These are phyloP conservation scores for Pseudogymnoascus sp. DNA, from an alignment of 2,329 filamentous ascomycete genomes.

Conservation along the genomic window DNA sequence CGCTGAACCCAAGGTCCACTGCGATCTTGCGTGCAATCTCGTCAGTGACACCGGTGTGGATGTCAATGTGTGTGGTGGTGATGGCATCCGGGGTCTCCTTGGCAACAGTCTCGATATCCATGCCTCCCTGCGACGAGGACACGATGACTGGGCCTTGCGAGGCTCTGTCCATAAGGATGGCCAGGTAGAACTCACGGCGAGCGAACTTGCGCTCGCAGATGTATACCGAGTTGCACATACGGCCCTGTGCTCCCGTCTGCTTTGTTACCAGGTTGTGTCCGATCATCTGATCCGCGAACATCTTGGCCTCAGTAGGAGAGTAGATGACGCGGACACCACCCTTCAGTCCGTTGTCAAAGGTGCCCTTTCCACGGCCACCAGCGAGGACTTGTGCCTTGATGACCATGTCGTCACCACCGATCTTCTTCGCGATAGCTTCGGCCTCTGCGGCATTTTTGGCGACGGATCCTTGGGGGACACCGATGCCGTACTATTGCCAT, in stretches of 20 bases:
- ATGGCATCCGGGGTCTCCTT: slow-evolving; percentile 97
- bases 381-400: slow-evolving; percentile 99
- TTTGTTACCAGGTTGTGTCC: slow-evolving; percentile 99
- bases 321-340: slow-evolving; percentile 98
- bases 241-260: slow-evolving; percentile 89
- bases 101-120: slow-evolving; percentile 98
- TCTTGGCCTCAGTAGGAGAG: slow-evolving; percentile 89
- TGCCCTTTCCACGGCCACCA: slow-evolving; percentile 94
- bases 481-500: slow-evolving; percentile 74
- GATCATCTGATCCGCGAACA: slow-evolving; percentile 99
- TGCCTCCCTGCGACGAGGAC: slow-evolving; percentile 94
- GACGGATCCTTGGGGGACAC: slow-evolving; percentile 82
- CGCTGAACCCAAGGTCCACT: slow-evolving; percentile 88
- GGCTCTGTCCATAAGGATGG: slow-evolving; percentile 93
- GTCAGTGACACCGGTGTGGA: slow-evolving; percentile 90
- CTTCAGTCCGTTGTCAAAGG: slow-evolving; percentile 97
- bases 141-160: slow-evolving; percentile 92
- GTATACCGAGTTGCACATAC: slow-evolving; percentile 94
- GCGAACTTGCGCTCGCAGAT: slow-evolving; percentile 99
- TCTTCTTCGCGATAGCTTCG: slow-evolving; percentile 80
- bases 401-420: slow-evolving; percentile 93
- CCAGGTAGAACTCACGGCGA: slow-evolving; percentile 97
- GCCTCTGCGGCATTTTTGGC: slow-evolving; percentile 79
- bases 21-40: slow-evolving; percentile 88
- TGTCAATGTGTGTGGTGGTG: slow-evolving; percentile 86